Evolutionary conservation across 2,329 filamentous ascomycete species (phyloP).

Genomic region (Cadophora gregata): DNA sequence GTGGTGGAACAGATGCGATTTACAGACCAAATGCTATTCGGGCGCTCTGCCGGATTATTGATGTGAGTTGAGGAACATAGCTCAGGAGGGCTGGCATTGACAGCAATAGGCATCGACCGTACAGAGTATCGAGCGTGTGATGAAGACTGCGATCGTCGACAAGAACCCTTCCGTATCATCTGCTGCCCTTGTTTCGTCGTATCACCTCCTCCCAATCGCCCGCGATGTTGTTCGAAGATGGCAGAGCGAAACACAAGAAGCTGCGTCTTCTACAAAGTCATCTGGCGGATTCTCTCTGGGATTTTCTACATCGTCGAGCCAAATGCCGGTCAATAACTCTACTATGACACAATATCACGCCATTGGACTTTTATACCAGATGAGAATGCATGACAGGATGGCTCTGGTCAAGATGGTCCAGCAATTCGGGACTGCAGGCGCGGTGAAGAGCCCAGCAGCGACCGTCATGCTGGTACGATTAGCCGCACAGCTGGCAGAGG

Average conservation of each 20-base stretch:
- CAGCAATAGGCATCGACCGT: conserved; percentile 80
- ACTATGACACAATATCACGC: conserved; percentile 99
- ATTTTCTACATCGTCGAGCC: conserved; percentile 80
- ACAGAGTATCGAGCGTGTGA: conserved; percentile 95
- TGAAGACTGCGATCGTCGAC: conserved; percentile 99
- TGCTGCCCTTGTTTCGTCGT: conserved; percentile 93
- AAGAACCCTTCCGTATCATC: conserved; percentile 98
- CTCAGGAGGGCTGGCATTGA: conserved; percentile 37
- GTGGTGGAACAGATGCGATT: conserved; percentile 90
- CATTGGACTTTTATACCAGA: conserved; percentile 95
- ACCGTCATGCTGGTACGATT: conserved; percentile 91
- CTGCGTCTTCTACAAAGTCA: conserved; percentile 87
- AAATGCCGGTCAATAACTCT: conserved; percentile 85
- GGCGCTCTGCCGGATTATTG: conserved; percentile 94
- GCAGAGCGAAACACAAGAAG: conserved; percentile 98
- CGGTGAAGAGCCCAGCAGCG: conserved; percentile 93
- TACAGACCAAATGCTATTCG: conserved; percentile 96
- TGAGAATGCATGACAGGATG: conserved; percentile 97
- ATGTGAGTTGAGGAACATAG: conserved; percentile 62
- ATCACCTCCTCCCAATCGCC: conserved; percentile 95
- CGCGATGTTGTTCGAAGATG: conserved; percentile 94
- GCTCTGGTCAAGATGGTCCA: conserved; percentile 99
- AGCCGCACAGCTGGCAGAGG: conserved; percentile 91
- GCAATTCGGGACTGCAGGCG: conserved; percentile 90
- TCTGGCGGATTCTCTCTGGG: conserved; percentile 89